Evolutionary conservation across 441 rosid genomes (phyloP).

Genomic region (Codiaeum variegatum): DNA sequence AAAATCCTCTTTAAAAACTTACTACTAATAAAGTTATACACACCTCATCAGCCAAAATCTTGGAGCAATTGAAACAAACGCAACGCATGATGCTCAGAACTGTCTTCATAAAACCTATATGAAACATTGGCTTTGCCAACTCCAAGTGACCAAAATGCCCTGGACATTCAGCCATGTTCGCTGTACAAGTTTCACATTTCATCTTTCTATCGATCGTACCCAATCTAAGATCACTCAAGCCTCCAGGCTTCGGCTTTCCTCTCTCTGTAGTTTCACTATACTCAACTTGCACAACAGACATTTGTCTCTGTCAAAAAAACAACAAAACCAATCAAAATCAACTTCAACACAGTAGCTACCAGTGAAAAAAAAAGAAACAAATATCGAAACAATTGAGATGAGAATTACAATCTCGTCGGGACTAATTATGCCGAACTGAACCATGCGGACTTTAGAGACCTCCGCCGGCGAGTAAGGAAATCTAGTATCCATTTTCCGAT

Average conservation of each 20-base stretch:
- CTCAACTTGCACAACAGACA: slow-evolving; percentile 91
- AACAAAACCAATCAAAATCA: not conserved
- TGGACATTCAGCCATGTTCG: slow-evolving; percentile 95
- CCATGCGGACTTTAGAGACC: slow-evolving; percentile 84
- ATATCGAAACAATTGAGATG: not conserved
- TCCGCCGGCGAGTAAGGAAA: slow-evolving; percentile 94
- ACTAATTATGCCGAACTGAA: slow-evolving; percentile 71
- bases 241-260: slow-evolving; percentile 86
- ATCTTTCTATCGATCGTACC: slow-evolving; percentile 91
- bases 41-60: slow-evolving; percentile 91
- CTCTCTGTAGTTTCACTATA: slow-evolving; percentile 90
- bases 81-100: slow-evolving; percentile 88
- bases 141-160: slow-evolving; percentile 97
- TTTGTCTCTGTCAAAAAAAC: slow-evolving; percentile 72
- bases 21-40: not conserved
- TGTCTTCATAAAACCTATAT: slow-evolving; percentile 90
- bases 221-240: slow-evolving; percentile 76
- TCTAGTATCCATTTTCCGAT: slow-evolving; percentile 74
- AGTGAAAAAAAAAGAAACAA: slow-evolving; percentile 6
- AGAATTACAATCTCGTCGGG: slow-evolving; percentile 62
- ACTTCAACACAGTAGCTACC: not conserved
- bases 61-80: slow-evolving; percentile 96
- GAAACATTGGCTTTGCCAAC: slow-evolving; percentile 98
- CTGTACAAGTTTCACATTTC: slow-evolving; percentile 94
- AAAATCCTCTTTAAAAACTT: not conserved